phyloP scores from a whole-genome alignment of 345 rosid species.

The Laguncularia racemosa region DNA sequence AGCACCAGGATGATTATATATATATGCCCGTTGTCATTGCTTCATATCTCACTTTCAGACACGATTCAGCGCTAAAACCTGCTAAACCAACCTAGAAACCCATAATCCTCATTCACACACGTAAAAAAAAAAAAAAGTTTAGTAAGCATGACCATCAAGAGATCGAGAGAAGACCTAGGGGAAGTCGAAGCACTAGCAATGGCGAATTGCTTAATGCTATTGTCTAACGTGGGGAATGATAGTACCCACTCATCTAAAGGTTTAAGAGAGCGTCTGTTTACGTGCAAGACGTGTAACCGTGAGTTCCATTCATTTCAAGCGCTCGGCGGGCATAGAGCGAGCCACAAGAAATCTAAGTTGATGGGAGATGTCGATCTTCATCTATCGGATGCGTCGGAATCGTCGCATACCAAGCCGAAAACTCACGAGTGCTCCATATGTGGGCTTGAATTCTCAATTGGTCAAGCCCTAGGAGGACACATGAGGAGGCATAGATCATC shows the following conservation, averaged over 20 bases:
- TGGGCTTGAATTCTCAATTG: slow-evolving; percentile 67
- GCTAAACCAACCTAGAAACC: no score
- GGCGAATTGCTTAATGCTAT: slow-evolving; percentile 61
- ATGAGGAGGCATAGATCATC: slow-evolving; percentile 77
- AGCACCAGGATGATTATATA: no score
- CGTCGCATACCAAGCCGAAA: slow-evolving; percentile 46
- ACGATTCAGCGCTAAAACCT: no score
- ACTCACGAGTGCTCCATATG: slow-evolving; percentile 81
- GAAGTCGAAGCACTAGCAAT: slow-evolving; percentile 24
- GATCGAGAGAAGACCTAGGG: slow-evolving; percentile 22
- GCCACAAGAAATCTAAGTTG: slow-evolving; percentile 60
- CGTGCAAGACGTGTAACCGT: slow-evolving; percentile 84
- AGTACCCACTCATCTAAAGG: not conserved
- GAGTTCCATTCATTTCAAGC: slow-evolving; percentile 82
- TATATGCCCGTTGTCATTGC: no score
- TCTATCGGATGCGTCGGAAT: slow-evolving; percentile 2
- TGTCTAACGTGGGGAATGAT: slow-evolving; percentile 47
- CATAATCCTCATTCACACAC: no score
- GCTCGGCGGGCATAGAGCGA: slow-evolving; percentile 85
- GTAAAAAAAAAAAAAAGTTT: no score
- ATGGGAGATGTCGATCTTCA: slow-evolving; percentile 12
- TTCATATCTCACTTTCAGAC: no score
- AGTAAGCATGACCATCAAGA: slow-evolving; percentile 26
- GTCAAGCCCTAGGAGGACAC: slow-evolving; percentile 95
- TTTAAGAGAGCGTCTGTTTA: slow-evolving; percentile 29